These are phyloP conservation scores for Hebeloma cylindrosporum DNA, from an alignment of 768 basidiomycete genomes.

Conservation along the genomic window DNA sequence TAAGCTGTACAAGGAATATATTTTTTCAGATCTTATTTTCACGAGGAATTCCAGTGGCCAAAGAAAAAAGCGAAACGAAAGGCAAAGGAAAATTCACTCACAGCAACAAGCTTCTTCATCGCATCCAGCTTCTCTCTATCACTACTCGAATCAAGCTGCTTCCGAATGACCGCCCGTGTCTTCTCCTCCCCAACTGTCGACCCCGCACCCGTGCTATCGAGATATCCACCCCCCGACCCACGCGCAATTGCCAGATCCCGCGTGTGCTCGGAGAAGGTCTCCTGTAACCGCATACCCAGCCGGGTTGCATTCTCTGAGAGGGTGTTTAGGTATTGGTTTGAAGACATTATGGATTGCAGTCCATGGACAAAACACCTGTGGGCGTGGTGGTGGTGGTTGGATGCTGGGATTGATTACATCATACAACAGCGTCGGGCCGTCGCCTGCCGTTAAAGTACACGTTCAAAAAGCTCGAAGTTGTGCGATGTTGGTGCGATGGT, in stretches of 20 bases:
- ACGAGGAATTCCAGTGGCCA: too few relatives aligned
- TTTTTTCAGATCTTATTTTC: not conserved
- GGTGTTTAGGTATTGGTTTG: conserved; percentile 44
- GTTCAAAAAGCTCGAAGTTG: too few relatives aligned
- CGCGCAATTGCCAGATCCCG: conserved; percentile 66
- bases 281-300: conserved; percentile 80
- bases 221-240: conserved; percentile 54
- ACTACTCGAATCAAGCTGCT: conserved; percentile 83
- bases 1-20: conserved; percentile 55
- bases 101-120: conserved; percentile 92
- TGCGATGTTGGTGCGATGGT: too few relatives aligned
- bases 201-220: conserved; percentile 65
- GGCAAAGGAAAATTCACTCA: conserved; percentile 41
- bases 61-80: not conserved
- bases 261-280: conserved; percentile 79
- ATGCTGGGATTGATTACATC: too few relatives aligned
- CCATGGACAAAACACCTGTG: too few relatives aligned
- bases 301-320: conserved; percentile 84
- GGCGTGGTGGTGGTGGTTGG: too few relatives aligned
- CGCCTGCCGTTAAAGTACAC: too few relatives aligned
- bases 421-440: too few relatives aligned
- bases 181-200: too few relatives aligned
- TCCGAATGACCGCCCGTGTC: conserved; percentile 69
- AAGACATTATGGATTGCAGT: conserved; percentile 33
- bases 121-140: conserved; percentile 93